Base-by-base conservation (phyloP, 169 alveolate species). In the Theileria luwenshuni region DNA sequence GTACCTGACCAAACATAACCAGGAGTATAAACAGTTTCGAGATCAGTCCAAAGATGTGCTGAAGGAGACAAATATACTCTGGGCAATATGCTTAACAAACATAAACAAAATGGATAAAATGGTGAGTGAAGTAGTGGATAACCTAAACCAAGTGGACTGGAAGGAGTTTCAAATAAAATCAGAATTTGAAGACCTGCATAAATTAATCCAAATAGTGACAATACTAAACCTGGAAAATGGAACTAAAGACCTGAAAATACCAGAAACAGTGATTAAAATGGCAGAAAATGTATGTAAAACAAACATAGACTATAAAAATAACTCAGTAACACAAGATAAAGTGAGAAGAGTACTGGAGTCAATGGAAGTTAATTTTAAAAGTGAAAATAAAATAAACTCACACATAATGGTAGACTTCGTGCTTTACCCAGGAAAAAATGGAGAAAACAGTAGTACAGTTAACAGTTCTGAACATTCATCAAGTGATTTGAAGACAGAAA, bases 241-340 rank as follows among this genome's bases (percentile, higher is more conserved):
- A 5, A 5, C 10, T 7, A 38, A 10, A 7, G 45, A 38, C 10
- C 10, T 38, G 10, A 38, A 38, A 5, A 38, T 38, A 5, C 45
- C 45, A 7, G 45, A 38, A 5, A 38, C 17, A 7, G 45, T 38
- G 10, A 10, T 38, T 38, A 38, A 38, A 38, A 38, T 38, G 45
- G 45, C 10, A 7, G 45, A 38, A 38, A 38, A 5, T 12, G 27
- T 32, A 23, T 8, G 63, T 15, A 54, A 33, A 3, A 54, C 27
- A 3, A 54, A n/a, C 25, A n/a, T 54, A n/a, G 63, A 54, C 33
- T 54, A 54, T 38, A 54, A n/a, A 21, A 23, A 23, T 10, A 30
- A 47, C 27, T 79, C 86, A 17, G 83, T 41, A 13, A 56, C 84
- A 10, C 89, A 81, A 48, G 83, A 81, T 42, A 81, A 68, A 32